phyloP scores from a whole-genome alignment of 129 eudicot species.

The Oenanthe sinensis region DNA sequence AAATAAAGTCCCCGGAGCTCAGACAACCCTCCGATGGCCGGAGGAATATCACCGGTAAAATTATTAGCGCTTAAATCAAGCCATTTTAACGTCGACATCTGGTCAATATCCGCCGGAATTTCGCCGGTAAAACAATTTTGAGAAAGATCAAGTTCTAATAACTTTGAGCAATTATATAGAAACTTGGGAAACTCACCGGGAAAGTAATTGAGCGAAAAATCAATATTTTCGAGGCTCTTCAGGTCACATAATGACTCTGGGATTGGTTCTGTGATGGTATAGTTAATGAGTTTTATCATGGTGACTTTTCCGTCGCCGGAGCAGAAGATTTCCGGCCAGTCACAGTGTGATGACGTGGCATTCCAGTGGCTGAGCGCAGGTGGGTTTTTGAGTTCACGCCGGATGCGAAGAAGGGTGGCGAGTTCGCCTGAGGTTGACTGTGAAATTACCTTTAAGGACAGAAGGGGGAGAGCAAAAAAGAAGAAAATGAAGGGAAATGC shows the following conservation, averaged over 20 bases:
- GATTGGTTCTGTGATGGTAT: conserved; percentile 24
- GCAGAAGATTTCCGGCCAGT: conserved; percentile 65
- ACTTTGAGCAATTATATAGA: conserved; percentile 47
- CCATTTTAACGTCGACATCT: conserved; percentile 26
- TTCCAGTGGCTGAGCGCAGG: conserved; percentile 7
- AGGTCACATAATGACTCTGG: conserved; percentile 54
- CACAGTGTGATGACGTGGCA: conserved; percentile 27
- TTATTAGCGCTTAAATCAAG: conserved; percentile 58
- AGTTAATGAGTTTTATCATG: conserved; percentile 14
- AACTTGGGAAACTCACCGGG: conserved; percentile 55
- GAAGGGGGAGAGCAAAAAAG: neutral
- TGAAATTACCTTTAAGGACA: conserved; percentile 3
- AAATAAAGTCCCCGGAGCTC: conserved; percentile 27
- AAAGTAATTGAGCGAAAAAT: conserved; percentile 33
- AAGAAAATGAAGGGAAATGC: neutral
- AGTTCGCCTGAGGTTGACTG: neutral
- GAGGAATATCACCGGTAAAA: conserved; percentile 82
- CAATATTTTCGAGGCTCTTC: conserved; percentile 25
- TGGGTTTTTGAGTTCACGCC: neutral
- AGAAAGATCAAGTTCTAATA: conserved; percentile 36
- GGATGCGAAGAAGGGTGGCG: neutral
- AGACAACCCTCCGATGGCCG: conserved; percentile 44
- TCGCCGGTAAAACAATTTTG: conserved; percentile 49
- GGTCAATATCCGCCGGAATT: conserved; percentile 50
- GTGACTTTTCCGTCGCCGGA: conserved; percentile 35